Evolutionary conservation across 192 early-diverging fungal genomes (phyloP), one percentile per base, ranked within the genome.

Genomic region (Umbelopsis sp.): DNA sequence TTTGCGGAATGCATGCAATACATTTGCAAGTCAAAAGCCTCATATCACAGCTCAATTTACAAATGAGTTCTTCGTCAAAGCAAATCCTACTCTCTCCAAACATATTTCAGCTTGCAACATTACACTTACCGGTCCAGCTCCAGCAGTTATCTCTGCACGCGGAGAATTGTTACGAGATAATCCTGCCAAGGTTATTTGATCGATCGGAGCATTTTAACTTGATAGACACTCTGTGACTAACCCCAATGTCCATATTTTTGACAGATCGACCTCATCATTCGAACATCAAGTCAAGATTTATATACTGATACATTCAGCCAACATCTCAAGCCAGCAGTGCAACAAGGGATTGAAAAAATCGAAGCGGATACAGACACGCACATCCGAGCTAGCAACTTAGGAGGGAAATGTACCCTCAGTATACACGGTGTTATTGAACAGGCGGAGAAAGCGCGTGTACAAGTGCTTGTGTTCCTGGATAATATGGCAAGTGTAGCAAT

Each of bases 401-500:
- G 56, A 34, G 26, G 29, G 29, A 62, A 62, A 62, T 34, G 56
- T 32, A 62, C 26, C 29, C 32, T 62, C 17, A 62, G 31, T 31
- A 45, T 77, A 49, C 21, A 65, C 21, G 76, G 76, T 32, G 41
- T 54, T 2, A 43, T 73, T 21, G 72, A 73, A 32, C 43, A 41
- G 4, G 67, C 69, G 51, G 71, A 77, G 34, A 50, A 43, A 31
- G 49, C 72, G 22, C 71, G 68, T 36, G 49, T 66, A 32, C 54
- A 71, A 67, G n/a, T 71, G 25, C 68, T 77, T 24, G 52, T 77
- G 31, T 51, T 67, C n/a, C 65, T 77, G 53, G 76, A 77, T 70
- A 47, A 70, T 51, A 36, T 77, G 71, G 76, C 73, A 77, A 77
- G 25, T 66, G 45, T 59, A 36, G 29, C 36, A 17, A 21, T 53